These are phyloP conservation scores for Botrytis sinoallii DNA, from an alignment of 2,329 filamentous ascomycete genomes.

Conservation along the genomic window DNA sequence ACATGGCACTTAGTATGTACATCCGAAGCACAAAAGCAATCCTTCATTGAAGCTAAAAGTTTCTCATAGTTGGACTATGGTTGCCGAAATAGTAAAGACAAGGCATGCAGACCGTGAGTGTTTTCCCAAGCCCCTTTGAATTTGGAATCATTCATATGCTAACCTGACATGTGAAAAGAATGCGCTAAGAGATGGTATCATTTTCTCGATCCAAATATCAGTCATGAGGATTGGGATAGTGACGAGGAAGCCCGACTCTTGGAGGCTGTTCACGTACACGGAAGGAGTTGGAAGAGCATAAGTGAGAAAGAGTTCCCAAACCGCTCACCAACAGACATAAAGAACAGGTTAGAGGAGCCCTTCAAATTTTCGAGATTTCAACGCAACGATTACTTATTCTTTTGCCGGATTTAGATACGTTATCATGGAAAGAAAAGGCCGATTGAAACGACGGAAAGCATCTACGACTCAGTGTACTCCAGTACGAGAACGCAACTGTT, in stretches of 20 bases:
- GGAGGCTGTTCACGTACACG: conserved; percentile 9
- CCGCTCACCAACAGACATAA: conserved; percentile 13
- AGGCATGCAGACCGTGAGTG: conserved; percentile 12
- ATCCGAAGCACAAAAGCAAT: background rate
- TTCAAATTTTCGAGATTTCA: background rate
- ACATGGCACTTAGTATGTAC: conserved; percentile 12
- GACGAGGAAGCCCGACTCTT: conserved; percentile 15
- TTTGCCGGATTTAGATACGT: conserved; percentile 12
- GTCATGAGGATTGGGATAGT: conserved; percentile 10
- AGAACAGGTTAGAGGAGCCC: conserved; percentile 9
- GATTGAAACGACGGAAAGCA: conserved; percentile 10
- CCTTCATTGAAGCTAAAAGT: background rate
- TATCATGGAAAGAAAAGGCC: conserved; percentile 12
- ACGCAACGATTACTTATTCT: background rate
- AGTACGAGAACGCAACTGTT: conserved; percentile 3
- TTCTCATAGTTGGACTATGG: conserved; percentile 11
- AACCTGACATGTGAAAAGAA: conserved; percentile 2
- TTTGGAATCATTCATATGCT: background rate
- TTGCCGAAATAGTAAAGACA: conserved; percentile 11
- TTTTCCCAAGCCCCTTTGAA: background rate
- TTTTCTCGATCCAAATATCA: conserved; percentile 14
- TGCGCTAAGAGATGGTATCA: conserved; percentile 16
- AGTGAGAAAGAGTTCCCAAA: conserved; percentile 16
- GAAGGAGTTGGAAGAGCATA: conserved; percentile 18
- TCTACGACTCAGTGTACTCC: background rate